phyloP scores from a whole-genome alignment of 139 green algal genomes.

The Microglena sp. region DNA sequence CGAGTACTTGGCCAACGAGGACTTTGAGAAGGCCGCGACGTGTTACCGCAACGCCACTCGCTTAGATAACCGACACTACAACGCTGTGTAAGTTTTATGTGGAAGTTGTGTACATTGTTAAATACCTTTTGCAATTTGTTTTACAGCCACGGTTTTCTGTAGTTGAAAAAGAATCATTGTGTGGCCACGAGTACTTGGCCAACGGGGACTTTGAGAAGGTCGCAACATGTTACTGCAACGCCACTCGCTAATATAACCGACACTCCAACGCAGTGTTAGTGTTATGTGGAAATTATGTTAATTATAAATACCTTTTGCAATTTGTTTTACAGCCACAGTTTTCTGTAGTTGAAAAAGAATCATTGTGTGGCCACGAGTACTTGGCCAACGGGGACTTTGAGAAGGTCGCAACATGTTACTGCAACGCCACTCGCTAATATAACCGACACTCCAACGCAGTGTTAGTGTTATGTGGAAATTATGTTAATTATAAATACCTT shows the following conservation, averaged over 20 bases:
- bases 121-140: no score
- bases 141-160: no score
- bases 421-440: conserved; percentile 73
- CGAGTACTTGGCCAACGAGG: conserved; percentile 86
- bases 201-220: conserved; percentile 87
- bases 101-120: no score
- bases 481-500: no score
- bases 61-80: conserved; percentile 87
- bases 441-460: conserved; percentile 91
- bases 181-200: neutral
- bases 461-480: conserved; percentile 31
- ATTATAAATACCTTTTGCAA: no score
- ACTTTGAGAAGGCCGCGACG: conserved; percentile 73
- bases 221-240: conserved; percentile 70
- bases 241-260: conserved; percentile 68
- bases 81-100: conserved; percentile 63
- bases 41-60: conserved; percentile 82
- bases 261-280: conserved; percentile 94
- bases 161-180: neutral
- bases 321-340: no score
- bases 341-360: neutral
- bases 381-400: conserved; percentile 77
- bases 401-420: conserved; percentile 72
- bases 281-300: neutral
- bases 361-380: neutral